A percentile compares a stretch with the other conserved stretches of the same genome.
These are phyloP conservation scores for Naegleria gruberi DNA, from an alignment of 208 protist genomes.

Conservation along the genomic window DNA sequence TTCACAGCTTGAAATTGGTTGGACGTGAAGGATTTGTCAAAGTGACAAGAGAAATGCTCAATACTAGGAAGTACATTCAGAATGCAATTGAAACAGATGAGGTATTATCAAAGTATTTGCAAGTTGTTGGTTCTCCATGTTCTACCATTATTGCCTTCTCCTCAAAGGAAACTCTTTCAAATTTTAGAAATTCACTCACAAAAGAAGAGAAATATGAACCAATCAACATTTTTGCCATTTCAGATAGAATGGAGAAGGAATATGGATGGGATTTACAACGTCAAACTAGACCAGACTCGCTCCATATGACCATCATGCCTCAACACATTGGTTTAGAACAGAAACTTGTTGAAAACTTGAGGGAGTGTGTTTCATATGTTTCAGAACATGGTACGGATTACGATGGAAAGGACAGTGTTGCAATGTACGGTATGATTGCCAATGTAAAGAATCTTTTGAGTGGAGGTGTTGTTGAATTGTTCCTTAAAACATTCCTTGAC, in stretches of 20 bases:
- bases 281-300: background rate
- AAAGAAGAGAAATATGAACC: too few species aligned
- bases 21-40: conserved; percentile 50
- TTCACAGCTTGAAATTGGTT: conserved; percentile 39
- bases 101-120: background rate
- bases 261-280: background rate
- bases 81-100: background rate
- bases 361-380: background rate
- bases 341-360: background rate
- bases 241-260: background rate
- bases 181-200: too few species aligned
- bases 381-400: background rate
- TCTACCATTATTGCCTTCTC: background rate
- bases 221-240: background rate
- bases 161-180: background rate
- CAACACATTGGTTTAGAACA: background rate
- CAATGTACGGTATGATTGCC: conserved; percentile 3
- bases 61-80: background rate
- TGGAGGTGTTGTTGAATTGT: background rate
- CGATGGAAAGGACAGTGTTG: background rate
- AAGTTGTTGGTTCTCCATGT: background rate
- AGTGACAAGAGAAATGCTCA: background rate
- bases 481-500: background rate
- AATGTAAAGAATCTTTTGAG: background rate
- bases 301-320: background rate